phyloP scores from a whole-genome alignment of 345 rosid species.

The Raphanus sativus region DNA sequence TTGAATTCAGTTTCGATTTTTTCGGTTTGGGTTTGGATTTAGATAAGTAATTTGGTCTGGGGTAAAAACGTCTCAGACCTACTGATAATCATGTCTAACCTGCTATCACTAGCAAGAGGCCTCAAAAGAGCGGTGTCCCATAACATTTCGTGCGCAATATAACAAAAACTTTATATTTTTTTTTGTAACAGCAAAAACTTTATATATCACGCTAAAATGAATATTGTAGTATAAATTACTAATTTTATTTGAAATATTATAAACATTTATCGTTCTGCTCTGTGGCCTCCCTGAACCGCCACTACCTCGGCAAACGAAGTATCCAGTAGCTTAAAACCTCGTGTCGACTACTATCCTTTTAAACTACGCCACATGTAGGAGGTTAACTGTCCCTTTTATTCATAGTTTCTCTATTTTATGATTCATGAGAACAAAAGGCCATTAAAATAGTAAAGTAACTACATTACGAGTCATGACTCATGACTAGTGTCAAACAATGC shows the following conservation, averaged over 20 bases:
- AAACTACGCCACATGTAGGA: constrained; percentile 6
- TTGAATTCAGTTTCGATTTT: no score
- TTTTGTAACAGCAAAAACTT: no score
- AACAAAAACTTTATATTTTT: background rate
- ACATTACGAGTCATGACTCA: background rate
- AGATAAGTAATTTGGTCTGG: no score
- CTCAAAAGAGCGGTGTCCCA: background rate
- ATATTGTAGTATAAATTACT: no score
- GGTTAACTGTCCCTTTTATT: background rate
- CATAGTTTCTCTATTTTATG: background rate
- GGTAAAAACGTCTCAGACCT: no score
- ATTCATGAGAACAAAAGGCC: background rate
- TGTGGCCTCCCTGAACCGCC: constrained; percentile 12
- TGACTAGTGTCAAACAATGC: constrained; percentile 32
- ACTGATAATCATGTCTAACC: background rate
- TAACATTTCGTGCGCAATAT: background rate
- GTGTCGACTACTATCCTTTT: background rate
- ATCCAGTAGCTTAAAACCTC: background rate
- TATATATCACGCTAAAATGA: no score
- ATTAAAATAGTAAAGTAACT: background rate
- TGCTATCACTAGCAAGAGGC: background rate
- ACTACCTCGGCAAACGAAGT: background rate
- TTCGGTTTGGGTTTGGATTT: no score
- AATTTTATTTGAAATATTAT: background rate
- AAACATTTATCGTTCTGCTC: background rate